Conservation (phyloP, 2,329 filamentous ascomycete species). For the Amesomyces nigricolor region DNA sequence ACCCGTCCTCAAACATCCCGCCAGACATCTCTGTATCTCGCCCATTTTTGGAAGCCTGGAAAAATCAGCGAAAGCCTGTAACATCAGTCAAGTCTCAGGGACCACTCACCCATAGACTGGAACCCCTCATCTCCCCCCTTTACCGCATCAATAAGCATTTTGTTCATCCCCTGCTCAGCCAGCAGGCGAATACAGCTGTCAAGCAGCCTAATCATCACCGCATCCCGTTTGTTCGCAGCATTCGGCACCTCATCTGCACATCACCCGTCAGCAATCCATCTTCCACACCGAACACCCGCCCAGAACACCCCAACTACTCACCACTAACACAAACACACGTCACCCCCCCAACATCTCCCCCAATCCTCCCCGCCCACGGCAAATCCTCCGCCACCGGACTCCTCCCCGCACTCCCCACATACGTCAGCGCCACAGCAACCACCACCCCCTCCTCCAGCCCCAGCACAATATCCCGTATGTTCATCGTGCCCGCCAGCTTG, state of each 20-base stretch:
- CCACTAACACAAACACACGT: slow-evolving; percentile 56
- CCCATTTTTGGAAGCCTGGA: slow-evolving; percentile 54
- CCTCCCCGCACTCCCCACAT: slow-evolving; percentile 43
- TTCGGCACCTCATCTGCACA: slow-evolving; percentile 39
- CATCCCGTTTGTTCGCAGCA: slow-evolving; percentile 41
- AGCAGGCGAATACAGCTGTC: slow-evolving; percentile 47
- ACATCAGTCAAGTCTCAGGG: background rate
- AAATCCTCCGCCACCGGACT: slow-evolving; percentile 43
- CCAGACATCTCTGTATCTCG: slow-evolving; percentile 52
- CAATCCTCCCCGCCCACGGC: slow-evolving; percentile 50
- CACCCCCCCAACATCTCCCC: slow-evolving; percentile 49
- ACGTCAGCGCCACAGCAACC: slow-evolving; percentile 51
- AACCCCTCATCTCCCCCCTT: slow-evolving; percentile 46
- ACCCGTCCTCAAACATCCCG: slow-evolving; percentile 32
- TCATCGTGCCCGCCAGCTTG: slow-evolving; percentile 42
- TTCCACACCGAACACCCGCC: background rate
- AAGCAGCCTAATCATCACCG: slow-evolving; percentile 48
- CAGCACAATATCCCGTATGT: slow-evolving; percentile 49
- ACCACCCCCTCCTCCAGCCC: slow-evolving; percentile 45
- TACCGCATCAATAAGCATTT: slow-evolving; percentile 52
- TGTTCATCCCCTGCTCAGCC: slow-evolving; percentile 45
- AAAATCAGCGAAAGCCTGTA: background rate
- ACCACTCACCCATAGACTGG: slow-evolving; percentile 45
- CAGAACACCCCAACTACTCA: slow-evolving; percentile 31
- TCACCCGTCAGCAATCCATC: slow-evolving; percentile 1